Evolutionary conservation across 2,329 filamentous ascomycete species (phyloP), one percentile per base, ranked within the genome.

Genomic region (Cordyceps cicadae): DNA sequence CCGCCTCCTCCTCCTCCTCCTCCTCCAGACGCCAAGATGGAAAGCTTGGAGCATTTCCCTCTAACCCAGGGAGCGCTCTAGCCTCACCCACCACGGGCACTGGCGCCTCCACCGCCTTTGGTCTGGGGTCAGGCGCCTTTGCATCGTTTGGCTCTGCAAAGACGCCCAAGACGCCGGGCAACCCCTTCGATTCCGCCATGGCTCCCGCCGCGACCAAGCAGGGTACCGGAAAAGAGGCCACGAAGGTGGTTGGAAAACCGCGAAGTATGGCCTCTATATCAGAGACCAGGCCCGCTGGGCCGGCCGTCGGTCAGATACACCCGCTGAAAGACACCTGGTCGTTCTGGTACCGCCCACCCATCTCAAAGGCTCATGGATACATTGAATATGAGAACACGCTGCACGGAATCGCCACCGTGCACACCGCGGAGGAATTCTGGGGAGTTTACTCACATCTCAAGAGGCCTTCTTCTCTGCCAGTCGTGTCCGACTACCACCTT

Each of bases 341-440:
- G 39, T 91, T 97, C 73, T 97, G 94, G 92, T 99, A 95, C 76
- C 86, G 94, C 62, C 94, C 94, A 45, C 94, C 94, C 54, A 96
- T 95, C 68, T 92, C 91, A 66, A 99, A 99, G 78, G 94, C 93
- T 66, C 93, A 94, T 70, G 85, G 85, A 46, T 87, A 81, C 70
- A 83, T 87, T 68, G 93, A 97, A 75, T 99, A 99, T 74, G 94
- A 99, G 74, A 96, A 97, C 76, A 97, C 93, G 7, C 87, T 96
- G 63, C 89, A 94, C 69, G 85, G 92, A 45, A 86, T 97, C 70
- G 93, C 90, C 67, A 83, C 84, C 60, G 90, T 96, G 70, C 82
- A 83, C 63, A 91, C 90, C 6, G 91, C 85, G 54, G 92, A 97
- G 75, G 89, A 94, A 62, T 97, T 99, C 72, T 97, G 92, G 85